Evolutionary conservation across 2,329 filamentous ascomycete genomes (phyloP), one percentile per base, ranked within the genome.

Genomic region (Tolypocladium inflatum): DNA sequence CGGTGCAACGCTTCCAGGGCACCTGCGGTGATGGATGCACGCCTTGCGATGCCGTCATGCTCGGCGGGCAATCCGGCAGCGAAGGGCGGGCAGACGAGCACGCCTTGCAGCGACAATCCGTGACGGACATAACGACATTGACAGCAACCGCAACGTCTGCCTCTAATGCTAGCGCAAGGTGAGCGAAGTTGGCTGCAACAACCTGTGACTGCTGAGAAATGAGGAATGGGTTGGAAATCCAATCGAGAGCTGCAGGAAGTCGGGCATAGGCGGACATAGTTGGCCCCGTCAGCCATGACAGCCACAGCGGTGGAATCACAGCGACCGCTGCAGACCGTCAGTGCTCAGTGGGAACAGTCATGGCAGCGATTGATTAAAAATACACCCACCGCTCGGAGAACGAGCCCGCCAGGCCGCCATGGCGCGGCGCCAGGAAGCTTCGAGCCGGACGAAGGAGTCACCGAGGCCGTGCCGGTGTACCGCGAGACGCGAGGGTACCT

Each of bases 211-310:
- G 59, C 54, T 58, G 59, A 58, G 59, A 58, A 60, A 60, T 58
- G 50, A 19, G 42, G 30, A n/a, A 39, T 35, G 23, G 42, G 42
- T 48, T 58, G 58, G 43, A 59, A 59, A 57, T 59, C 50, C 37
- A 56, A 37, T 13, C 7, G 43, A 3, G 8, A 15, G 43, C 55
- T 43, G 21, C 30, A 13, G 41, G 4, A 21, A 7, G 42, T 39
- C 45, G 55, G 55, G 39, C 55, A 37, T 57, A 58, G 53, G 58
- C 58, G 58, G 58, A 57, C 39, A 57, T 59, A 59, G 53, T 19
- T n/a, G 45, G 11, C 2, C 41, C 11, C 43, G 38, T 23, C 23
- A 41, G 8, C 53, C 26, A 53, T 38, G n/a, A 50, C 30, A 4
- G 33, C 21, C 21, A 35, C 21, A 17, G 53, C 13, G 35, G 13